A percentile compares a stretch with the other conserved stretches of the same genome.
Evolutionary conservation across 306 rosid species (phyloP).

Genomic region (Rosa rugosa): DNA sequence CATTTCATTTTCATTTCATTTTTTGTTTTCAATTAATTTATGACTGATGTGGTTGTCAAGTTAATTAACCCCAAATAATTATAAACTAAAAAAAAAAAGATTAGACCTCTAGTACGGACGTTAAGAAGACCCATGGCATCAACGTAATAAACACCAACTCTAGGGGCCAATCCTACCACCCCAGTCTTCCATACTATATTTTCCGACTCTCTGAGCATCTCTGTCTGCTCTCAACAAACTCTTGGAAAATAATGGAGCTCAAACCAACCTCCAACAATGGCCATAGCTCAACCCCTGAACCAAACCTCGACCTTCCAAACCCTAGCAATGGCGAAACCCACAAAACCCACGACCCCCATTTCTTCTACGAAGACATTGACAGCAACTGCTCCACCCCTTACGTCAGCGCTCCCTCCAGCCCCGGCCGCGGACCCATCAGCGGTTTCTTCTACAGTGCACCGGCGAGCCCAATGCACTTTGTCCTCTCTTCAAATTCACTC

Average conservation of each 20-base stretch:
- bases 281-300: slow-evolving; percentile 13
- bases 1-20: neutral
- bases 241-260: slow-evolving; percentile 42
- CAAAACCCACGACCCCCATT: slow-evolving; percentile 17
- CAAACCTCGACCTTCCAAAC: slow-evolving; percentile 22
- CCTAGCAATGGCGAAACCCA: slow-evolving; percentile 32
- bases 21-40: neutral
- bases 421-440: slow-evolving; percentile 56
- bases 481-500: slow-evolving; percentile 40
- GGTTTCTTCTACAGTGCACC: slow-evolving; percentile 95
- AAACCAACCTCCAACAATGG: slow-evolving; percentile 33
- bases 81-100: neutral
- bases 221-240: neutral
- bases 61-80: neutral
- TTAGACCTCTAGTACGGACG: slow-evolving; percentile 9
- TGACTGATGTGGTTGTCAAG: neutral
- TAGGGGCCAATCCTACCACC: neutral
- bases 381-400: slow-evolving; percentile 92
- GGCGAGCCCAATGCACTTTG: slow-evolving; percentile 88
- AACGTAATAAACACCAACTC: neutral
- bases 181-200: slow-evolving; percentile 10
- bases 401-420: slow-evolving; percentile 96
- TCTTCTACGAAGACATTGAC: slow-evolving; percentile 57
- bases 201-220: slow-evolving; percentile 14
- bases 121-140: neutral